Evolutionary conservation across 2,329 filamentous ascomycete species (phyloP).

Genomic region (Pseudocercospora fijiensis): DNA sequence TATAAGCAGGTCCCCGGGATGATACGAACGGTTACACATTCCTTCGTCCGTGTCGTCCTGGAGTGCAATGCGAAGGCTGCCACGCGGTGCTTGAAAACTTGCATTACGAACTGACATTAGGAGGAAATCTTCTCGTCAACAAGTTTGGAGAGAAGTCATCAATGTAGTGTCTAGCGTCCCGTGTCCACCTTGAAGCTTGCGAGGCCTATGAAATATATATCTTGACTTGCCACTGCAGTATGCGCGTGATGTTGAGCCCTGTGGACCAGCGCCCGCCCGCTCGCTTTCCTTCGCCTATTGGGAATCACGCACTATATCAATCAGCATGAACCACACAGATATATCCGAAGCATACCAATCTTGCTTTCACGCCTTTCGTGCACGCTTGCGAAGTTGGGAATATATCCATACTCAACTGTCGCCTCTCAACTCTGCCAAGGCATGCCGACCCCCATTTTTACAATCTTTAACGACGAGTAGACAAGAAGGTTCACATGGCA

Average conservation of each 20-base stretch:
- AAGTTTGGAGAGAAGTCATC: neutral
- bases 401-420: no score
- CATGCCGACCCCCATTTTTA: no score
- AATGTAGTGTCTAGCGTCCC: no score
- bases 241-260: neutral
- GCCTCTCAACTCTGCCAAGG: no score
- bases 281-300: no score
- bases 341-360: neutral
- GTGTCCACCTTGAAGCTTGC: neutral
- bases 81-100: neutral
- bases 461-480: no score
- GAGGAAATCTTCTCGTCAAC: neutral
- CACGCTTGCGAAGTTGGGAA: no score
- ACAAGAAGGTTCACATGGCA: no score
- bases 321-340: no score
- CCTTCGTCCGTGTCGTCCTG: neutral
- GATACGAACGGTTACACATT: conserved; percentile 1
- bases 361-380: no score
- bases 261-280: neutral
- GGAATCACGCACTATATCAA: no score
- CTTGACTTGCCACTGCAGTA: neutral
- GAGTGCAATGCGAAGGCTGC: neutral
- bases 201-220: neutral
- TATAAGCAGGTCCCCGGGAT: conserved; percentile 6
- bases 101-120: neutral